phyloP scores from a whole-genome alignment of 1,139 yeast species.

The Waltiozyma sp. region DNA sequence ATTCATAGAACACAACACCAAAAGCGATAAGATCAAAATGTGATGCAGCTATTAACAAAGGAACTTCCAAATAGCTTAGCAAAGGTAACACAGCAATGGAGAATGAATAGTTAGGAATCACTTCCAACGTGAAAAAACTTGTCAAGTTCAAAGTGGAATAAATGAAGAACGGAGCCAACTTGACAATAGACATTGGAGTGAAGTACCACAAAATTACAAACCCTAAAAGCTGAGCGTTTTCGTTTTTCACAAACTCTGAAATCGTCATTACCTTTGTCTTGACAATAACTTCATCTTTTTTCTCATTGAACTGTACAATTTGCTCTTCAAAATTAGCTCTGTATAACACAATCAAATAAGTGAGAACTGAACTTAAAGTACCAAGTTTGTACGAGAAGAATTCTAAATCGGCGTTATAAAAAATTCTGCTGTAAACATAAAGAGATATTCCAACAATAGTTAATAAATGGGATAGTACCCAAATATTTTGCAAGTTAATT shows the following conservation, averaged over 20 bases:
- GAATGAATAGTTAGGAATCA: slow-evolving; percentile 25
- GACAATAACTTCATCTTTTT: slow-evolving; percentile 6
- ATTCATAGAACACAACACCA: slow-evolving; percentile 24
- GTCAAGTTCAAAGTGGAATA: slow-evolving; percentile 36
- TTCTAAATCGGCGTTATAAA: slow-evolving; percentile 1
- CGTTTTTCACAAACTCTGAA: slow-evolving; percentile 31
- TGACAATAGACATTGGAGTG: slow-evolving; percentile 23
- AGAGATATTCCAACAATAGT: slow-evolving; percentile 11
- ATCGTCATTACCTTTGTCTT: slow-evolving; percentile 17
- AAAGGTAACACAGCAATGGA: slow-evolving; percentile 22
- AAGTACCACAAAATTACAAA: slow-evolving; percentile 26
- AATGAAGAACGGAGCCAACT: slow-evolving; percentile 33
- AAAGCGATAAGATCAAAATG: slow-evolving; percentile 28
- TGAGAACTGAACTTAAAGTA: slow-evolving; percentile 20
- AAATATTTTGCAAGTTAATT: slow-evolving; percentile 13
- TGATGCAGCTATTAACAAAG: slow-evolving; percentile 28
- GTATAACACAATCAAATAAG: slow-evolving; percentile 25
- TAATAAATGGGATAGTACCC: slow-evolving; percentile 13
- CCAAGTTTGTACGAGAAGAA: slow-evolving; percentile 16
- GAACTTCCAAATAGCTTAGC: slow-evolving; percentile 14
- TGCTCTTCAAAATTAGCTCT: slow-evolving; percentile 17
- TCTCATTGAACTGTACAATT: slow-evolving; percentile 5
- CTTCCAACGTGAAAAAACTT: slow-evolving; percentile 26
- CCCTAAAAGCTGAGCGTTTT: slow-evolving; percentile 34
- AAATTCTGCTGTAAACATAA: slow-evolving; percentile 4